Evolutionary conservation across 2,329 filamentous ascomycete genomes (phyloP).

Genomic region (Botryotinia calthae): DNA sequence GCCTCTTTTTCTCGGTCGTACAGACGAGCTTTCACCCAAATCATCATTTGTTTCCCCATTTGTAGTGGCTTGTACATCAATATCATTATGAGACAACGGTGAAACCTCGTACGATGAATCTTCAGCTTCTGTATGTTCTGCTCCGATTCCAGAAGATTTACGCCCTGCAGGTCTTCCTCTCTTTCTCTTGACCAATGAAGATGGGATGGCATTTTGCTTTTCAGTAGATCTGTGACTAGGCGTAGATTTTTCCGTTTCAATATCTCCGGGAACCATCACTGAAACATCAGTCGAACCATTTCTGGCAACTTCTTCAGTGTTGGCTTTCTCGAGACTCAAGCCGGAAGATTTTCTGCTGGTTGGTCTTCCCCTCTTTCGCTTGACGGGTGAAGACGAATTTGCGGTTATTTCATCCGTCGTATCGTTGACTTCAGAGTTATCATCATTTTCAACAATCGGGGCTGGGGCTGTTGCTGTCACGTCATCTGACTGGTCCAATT

Average conservation of each 20-base stretch:
- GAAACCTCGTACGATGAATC: background rate
- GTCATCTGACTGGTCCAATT: background rate
- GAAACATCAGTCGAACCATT: background rate
- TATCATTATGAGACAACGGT: background rate
- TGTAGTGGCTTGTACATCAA: background rate
- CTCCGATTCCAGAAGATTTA: background rate
- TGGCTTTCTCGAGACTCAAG: background rate
- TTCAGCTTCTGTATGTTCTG: background rate
- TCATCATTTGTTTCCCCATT: background rate
- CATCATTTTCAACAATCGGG: background rate
- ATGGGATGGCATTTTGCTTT: background rate
- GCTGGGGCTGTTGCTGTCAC: background rate
- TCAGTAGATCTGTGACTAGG: background rate
- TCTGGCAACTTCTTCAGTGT: background rate
- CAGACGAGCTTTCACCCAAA: background rate
- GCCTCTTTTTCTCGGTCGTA: slow-evolving; percentile 3
- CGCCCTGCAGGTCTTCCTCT: background rate
- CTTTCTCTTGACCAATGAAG: background rate
- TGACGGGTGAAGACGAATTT: slow-evolving; percentile 1
- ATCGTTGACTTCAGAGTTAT: background rate
- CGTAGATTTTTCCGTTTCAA: background rate
- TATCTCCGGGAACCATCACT: background rate
- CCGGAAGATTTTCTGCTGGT: background rate
- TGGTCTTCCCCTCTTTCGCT: slow-evolving; percentile 1
- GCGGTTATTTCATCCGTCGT: background rate